Base-by-base conservation (phyloP, 2,329 filamentous ascomycete species). In the Aspergillus intermedius region DNA sequence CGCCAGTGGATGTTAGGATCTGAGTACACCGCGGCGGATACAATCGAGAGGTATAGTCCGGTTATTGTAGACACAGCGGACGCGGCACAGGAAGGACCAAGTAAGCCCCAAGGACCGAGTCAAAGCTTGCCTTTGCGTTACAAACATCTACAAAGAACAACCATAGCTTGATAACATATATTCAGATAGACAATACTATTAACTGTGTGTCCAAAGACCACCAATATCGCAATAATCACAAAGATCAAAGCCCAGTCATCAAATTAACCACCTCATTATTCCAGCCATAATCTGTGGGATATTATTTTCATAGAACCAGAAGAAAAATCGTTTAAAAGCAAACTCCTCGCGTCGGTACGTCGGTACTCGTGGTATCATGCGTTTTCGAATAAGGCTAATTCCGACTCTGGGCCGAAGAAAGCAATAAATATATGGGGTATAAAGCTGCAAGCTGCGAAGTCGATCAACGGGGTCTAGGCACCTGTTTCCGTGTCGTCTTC, bases 351-450 rank as follows among this genome's bases (percentile, higher is more conserved):
- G 34, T 51, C 42, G 19, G 42, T 43, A 28, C 25, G 42, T 45
- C 51, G 45, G 40, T 49, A 48, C 47, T 44, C 42, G 45, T 51
- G 47, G 46, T 49, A 54, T 53, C 48, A 52, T 47, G 42, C 40
- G 44, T 35, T 6, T 17, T 9, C n/a, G 3, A 35, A 17, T 7
- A 6, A 35, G 34, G 34, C 34, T 35, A 35, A 35, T 17, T 9
- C 34, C 34, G 42, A 50, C 40, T 52, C 45, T 45, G 50, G 8
- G 42, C 48, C 35, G 44, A 46, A 49, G 39, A 51, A 54, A 52
- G 42, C 49, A 49, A 55, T 53, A 45, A 50, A 48, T 53, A 49
- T 58, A 51, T 34, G 52, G 58, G 58, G 55, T 59, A 58, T 59
- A 60, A 52, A 56, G 52, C 54, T 55, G 48, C 51, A 48, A 53